Percentiles rank a stretch among this genome's conserved stretches.
phyloP scores from a whole-genome alignment of 2,329 filamentous ascomycete genomes.

The Apiospora rasikravindrae region DNA sequence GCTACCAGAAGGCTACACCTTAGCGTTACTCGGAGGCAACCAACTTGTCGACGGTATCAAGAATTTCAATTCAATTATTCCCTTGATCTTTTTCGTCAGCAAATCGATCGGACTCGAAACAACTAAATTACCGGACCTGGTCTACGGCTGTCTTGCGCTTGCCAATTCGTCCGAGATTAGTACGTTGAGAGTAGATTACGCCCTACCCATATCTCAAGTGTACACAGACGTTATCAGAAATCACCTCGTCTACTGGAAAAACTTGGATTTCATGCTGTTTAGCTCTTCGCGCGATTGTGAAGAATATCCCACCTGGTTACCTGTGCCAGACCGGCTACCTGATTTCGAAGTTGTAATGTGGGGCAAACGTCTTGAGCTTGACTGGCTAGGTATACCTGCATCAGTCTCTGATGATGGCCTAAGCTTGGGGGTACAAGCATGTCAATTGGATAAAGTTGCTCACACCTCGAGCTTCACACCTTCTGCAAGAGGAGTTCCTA shows the following conservation, averaged over 20 bases:
- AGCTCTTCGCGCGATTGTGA: fast-evolving
- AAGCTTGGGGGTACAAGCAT: not conserved
- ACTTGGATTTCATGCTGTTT: not conserved
- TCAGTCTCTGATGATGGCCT: not conserved
- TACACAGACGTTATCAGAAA: not conserved
- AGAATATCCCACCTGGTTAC: not conserved
- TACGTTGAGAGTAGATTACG: not conserved
- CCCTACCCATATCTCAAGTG: not conserved
- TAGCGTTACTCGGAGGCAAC: not conserved
- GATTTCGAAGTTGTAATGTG: not conserved
- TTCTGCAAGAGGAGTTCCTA: too few relatives aligned
- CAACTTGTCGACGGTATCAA: not conserved
- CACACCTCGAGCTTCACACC: not conserved
- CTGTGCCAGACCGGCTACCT: not conserved
- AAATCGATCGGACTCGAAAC: not conserved
- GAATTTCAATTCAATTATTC: not conserved
- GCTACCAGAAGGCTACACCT: not conserved
- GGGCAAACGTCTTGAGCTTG: not conserved
- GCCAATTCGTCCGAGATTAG: not conserved
- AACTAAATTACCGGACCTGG: not conserved
- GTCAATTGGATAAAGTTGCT: not conserved
- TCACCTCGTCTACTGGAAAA: not conserved
- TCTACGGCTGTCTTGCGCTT: not conserved
- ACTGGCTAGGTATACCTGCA: not conserved
- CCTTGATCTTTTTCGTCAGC: not conserved